These are phyloP conservation scores for Cucumis hystrix DNA, from an alignment of 306 rosid genomes.

Conservation along the genomic window DNA sequence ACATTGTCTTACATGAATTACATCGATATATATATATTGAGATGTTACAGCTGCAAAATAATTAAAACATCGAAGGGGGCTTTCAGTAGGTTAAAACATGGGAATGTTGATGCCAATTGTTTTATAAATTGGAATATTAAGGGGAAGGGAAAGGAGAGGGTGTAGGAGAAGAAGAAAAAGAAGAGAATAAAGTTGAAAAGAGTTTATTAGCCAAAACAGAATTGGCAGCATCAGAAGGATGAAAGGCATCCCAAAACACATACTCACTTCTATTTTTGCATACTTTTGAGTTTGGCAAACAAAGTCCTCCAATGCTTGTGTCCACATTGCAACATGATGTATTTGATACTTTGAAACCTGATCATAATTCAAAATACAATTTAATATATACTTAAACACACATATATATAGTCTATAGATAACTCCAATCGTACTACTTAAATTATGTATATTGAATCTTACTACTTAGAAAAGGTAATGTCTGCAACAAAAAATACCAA, in stretches of 20 bases:
- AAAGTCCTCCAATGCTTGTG: slow-evolving; percentile 56
- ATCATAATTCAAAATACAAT: too few species aligned
- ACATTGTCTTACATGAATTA: too few species aligned
- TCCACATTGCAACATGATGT: slow-evolving; percentile 81
- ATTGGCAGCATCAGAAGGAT: slow-evolving; percentile 86
- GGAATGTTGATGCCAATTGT: too few species aligned
- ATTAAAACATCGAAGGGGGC: not conserved
- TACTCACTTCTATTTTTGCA: slow-evolving; percentile 48
- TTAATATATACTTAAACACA: too few species aligned
- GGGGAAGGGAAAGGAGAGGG: not conserved
- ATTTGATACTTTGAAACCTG: slow-evolving; percentile 73
- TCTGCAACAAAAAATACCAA: too few species aligned
- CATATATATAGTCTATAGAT: too few species aligned
- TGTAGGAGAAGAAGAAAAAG: slow-evolving; percentile 15
- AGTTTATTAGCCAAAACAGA: slow-evolving; percentile 46
- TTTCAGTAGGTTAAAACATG: not conserved
- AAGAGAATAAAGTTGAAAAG: slow-evolving; percentile 28
- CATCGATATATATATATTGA: too few species aligned
- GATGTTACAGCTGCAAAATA: too few species aligned
- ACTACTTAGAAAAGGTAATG: too few species aligned
- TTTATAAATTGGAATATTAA: not conserved
- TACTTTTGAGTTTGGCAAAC: slow-evolving; percentile 65
- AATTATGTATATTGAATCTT: too few species aligned
- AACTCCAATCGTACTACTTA: too few species aligned
- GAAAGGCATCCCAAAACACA: slow-evolving; percentile 89